Percentiles rank a stretch among this genome's conserved stretches.
These are phyloP conservation scores for Chalciporus piperatoides DNA, from an alignment of 1,284 basidiomycete genomes.

Conservation along the genomic window DNA sequence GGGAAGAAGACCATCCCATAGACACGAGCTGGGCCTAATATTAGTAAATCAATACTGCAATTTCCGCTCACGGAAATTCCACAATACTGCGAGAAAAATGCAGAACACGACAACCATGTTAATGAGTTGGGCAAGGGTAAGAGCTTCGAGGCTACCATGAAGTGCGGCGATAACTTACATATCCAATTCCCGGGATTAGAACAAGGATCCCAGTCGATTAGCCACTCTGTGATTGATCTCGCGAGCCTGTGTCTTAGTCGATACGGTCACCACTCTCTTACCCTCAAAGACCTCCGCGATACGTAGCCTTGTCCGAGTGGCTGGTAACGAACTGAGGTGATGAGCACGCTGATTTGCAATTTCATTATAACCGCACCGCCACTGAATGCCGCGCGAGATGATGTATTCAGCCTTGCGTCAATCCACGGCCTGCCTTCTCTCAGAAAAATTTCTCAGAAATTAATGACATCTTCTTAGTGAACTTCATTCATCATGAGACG, in stretches of 20 bases:
- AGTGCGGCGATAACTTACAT: conserved; percentile 23
- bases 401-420: conserved; percentile 49
- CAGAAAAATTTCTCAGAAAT: conserved; percentile 4
- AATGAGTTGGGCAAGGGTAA: conserved; percentile 8
- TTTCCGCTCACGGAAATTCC: conserved; percentile 33
- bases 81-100: conserved; percentile 31
- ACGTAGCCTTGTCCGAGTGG: conserved; percentile 50
- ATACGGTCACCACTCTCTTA: conserved; percentile 15
- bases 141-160: conserved; percentile 2
- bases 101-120: conserved; percentile 24
- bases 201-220: conserved; percentile 24
- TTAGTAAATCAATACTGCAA: conserved; percentile 28
- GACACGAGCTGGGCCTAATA: conserved; percentile 26
- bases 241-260: conserved; percentile 5
- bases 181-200: conserved; percentile 30
- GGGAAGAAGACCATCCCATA: conserved; percentile 21
- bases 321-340: conserved; percentile 32
- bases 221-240: conserved; percentile 13
- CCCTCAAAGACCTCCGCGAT: conserved; percentile 47
- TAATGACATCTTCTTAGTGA: not conserved
- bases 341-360: conserved; percentile 24
- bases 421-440: conserved; percentile 39
- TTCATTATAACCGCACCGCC: conserved; percentile 37
- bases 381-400: conserved; percentile 45
- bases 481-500: conserved; percentile 9